Evolutionary conservation across 2,329 filamentous ascomycete genomes (phyloP).

Genomic region (Pseudogymnoascus sp.): DNA sequence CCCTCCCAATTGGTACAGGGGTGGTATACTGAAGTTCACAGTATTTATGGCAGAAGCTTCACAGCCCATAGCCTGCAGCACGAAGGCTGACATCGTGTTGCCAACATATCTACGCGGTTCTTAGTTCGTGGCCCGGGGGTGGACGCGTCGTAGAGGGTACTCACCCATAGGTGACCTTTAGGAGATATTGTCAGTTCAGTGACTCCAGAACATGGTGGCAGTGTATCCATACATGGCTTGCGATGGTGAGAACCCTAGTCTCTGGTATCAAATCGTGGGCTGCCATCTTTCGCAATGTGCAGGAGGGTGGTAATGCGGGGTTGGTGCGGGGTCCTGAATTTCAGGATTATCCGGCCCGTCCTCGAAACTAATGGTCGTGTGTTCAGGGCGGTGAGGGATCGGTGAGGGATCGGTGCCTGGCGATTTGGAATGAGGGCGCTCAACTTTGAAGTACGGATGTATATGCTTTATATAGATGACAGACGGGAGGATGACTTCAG

Average conservation of each 20-base stretch:
- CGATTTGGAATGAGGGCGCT: background rate
- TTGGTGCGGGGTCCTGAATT: background rate
- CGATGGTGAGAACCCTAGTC: conserved; percentile 71
- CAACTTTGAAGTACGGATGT: background rate
- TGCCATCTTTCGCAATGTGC: background rate
- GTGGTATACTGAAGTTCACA: conserved; percentile 81
- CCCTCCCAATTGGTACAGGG: background rate
- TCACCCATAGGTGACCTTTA: conserved; percentile 67
- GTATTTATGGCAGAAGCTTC: conserved; percentile 93
- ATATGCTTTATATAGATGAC: conserved; percentile 1
- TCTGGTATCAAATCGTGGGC: conserved; percentile 37
- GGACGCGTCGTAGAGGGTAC: conserved; percentile 26
- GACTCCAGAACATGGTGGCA: conserved; percentile 11
- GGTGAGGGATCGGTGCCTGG: background rate
- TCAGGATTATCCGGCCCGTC: conserved; percentile 2
- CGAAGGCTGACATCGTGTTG: conserved; percentile 93
- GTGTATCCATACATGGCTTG: conserved; percentile 74
- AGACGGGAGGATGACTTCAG: background rate
- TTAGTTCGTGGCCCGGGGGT: conserved; percentile 8
- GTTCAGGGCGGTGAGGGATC: conserved; percentile 3
- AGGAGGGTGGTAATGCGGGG: background rate
- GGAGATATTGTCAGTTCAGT: conserved; percentile 22
- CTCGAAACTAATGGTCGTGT: background rate
- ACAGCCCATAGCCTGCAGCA: conserved; percentile 86
- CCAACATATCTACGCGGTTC: conserved; percentile 69